Conservation (phyloP, 164 flowering plant species). For the Tinospora cordifolia region DNA sequence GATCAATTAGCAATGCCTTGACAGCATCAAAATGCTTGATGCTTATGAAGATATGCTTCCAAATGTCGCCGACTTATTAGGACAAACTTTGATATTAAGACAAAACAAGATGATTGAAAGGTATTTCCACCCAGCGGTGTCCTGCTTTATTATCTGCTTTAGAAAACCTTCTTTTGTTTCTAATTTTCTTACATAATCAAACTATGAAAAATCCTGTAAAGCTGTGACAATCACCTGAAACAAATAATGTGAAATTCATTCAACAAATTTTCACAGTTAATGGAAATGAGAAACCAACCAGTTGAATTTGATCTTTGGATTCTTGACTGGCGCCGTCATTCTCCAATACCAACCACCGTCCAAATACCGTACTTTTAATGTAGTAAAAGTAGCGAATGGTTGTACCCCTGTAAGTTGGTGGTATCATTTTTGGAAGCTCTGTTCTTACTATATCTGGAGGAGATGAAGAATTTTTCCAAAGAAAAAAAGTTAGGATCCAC, state of each 20-base stretch:
- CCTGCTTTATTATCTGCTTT: background rate
- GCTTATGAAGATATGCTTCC: background rate
- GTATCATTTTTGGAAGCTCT: constrained; percentile 58
- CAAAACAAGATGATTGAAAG: background rate
- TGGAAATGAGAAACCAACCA: constrained; percentile 40
- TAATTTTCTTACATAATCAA: background rate
- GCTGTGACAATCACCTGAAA: background rate
- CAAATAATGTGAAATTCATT: background rate
- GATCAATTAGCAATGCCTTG: background rate
- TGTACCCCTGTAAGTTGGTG: constrained; percentile 88
- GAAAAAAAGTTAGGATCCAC: background rate
- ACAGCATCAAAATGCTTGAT: background rate
- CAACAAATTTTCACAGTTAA: constrained; percentile 3
- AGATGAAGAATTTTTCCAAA: background rate
- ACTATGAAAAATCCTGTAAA: background rate
- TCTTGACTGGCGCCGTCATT: constrained; percentile 47
- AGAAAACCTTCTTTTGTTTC: background rate
- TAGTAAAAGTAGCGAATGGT: constrained; percentile 82
- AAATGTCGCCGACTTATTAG: background rate
- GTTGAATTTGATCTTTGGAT: constrained; percentile 35
- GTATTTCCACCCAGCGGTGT: background rate
- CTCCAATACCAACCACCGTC: constrained; percentile 55
- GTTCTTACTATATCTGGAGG: constrained; percentile 63
- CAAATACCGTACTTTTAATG: constrained; percentile 49
- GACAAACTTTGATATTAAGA: background rate